A percentile compares a stretch with the other conserved stretches of the same genome.
Evolutionary conservation across 768 basidiomycete species (phyloP).

Genomic region (Macrolepiota albuminosa): DNA sequence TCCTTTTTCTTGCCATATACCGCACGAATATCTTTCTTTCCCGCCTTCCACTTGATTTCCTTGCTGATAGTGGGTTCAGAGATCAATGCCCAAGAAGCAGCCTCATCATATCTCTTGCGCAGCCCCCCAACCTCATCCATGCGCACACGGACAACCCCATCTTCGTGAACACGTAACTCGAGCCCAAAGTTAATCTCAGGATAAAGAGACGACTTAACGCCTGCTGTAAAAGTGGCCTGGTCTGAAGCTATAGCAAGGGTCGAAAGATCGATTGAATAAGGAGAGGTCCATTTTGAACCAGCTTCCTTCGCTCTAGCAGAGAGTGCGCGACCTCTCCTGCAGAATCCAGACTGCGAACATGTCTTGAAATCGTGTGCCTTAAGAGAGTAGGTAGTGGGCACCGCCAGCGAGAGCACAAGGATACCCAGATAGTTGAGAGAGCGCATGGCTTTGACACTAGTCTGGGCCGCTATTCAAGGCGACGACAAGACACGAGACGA

Average conservation of each 20-base stretch:
- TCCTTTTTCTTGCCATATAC: slow-evolving; percentile 61
- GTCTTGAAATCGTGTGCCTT: slow-evolving; percentile 90
- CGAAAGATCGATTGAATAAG: slow-evolving; percentile 70
- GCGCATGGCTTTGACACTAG: slow-evolving; percentile 24
- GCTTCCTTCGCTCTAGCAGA: slow-evolving; percentile 64
- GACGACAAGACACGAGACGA: background rate
- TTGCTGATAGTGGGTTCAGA: slow-evolving; percentile 63
- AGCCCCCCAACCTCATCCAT: slow-evolving; percentile 85
- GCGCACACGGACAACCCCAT: slow-evolving; percentile 87
- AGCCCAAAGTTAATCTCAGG: slow-evolving; percentile 80
- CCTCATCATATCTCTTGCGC: slow-evolving; percentile 86
- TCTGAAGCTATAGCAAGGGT: slow-evolving; percentile 48
- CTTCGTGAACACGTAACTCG: slow-evolving; percentile 77
- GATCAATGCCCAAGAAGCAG: slow-evolving; percentile 84
- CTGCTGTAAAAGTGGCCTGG: slow-evolving; percentile 64
- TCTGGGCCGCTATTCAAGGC: background rate
- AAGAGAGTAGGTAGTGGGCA: slow-evolving; percentile 47
- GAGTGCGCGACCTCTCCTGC: slow-evolving; percentile 80
- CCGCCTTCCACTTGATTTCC: slow-evolving; percentile 58
- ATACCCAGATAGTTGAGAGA: slow-evolving; percentile 31
- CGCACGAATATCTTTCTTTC: slow-evolving; percentile 60
- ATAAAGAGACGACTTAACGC: slow-evolving; percentile 77
- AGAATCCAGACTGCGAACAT: slow-evolving; percentile 93
- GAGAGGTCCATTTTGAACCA: slow-evolving; percentile 67
- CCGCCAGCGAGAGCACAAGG: slow-evolving; percentile 27